Evolutionary conservation across 352 stramenopile species (phyloP), one percentile per base, ranked within the genome.

Genomic region (Pilasporangium apinafurcum): DNA sequence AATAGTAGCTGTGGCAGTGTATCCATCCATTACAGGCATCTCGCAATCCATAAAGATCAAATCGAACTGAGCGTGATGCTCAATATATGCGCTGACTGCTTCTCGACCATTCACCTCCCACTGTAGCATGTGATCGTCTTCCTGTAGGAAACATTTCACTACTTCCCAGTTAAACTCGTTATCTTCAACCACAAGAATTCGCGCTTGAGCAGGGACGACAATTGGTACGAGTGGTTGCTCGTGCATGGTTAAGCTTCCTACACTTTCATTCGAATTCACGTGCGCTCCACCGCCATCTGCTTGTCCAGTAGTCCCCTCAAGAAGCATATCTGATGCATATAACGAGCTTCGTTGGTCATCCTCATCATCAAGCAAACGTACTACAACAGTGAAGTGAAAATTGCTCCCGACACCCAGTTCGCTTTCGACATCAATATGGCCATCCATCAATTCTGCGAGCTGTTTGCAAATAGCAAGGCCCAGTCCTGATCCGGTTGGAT

Each of bases 381-480:
- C 79, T 16, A 86, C 53, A 9, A 93, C 74, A 0, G 75, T 88
- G 44, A 92, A 95, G 48, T 81, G 91, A 45, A 95, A 95, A 43
- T 84, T 83, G 37, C 66, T 85, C 12, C 84, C 84, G n/a, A 85
- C 62, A 14, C 66, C 68, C 3, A 91, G 56, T 35, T 88, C 64
- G 44, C 72, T 91, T 27, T 94, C 81, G 10, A 95, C 78, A 37
- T 83, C 80, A 41, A 95, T 93, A 28, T 82, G 58, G 5, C 84
- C 84, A 45, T 87, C 82, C 84, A 95, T 95, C 17, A 93, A 61
- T 47, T 94, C 80, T 7, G 83, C 79, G 24, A 95, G 75, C 47
- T 92, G 78, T 50, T 92, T 93, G 50, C 80, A 94, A 39, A 95
- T 94, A 8, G 80, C 79, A 34, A 95, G 60, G 8, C 84, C 84